Percentiles rank a stretch among this genome's conserved stretches.
phyloP scores from a whole-genome alignment of 805 yeast genomes.

The Kregervanrija pseudodelftensis region DNA sequence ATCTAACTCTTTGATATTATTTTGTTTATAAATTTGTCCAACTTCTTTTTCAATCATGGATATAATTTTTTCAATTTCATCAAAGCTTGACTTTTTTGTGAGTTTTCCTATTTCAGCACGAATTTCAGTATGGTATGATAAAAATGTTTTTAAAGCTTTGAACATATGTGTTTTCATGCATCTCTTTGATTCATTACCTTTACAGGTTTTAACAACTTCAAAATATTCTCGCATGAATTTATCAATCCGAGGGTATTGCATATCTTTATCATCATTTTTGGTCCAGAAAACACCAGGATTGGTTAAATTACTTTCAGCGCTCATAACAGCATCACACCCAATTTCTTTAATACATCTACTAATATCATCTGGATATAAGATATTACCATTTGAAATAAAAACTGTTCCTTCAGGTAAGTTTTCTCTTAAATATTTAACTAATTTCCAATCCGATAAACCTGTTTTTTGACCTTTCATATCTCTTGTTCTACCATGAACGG shows the following conservation, averaged over 20 bases:
- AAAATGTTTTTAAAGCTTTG: slow-evolving; percentile 75
- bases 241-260: slow-evolving; percentile 82
- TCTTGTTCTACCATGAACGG: slow-evolving; percentile 92
- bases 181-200: slow-evolving; percentile 65
- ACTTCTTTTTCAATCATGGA: slow-evolving; percentile 63
- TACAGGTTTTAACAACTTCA: slow-evolving; percentile 60
- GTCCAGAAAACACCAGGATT: slow-evolving; percentile 89
- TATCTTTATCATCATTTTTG: slow-evolving; percentile 42
- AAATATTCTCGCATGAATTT: slow-evolving; percentile 76
- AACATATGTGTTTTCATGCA: slow-evolving; percentile 93
- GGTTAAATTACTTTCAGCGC: slow-evolving; percentile 91
- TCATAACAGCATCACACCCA: slow-evolving; percentile 87
- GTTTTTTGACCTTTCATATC: slow-evolving; percentile 97
- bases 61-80: slow-evolving; percentile 44
- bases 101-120: slow-evolving; percentile 61
- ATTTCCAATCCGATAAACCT: slow-evolving; percentile 91
- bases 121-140: slow-evolving; percentile 69
- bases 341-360: slow-evolving; percentile 57
- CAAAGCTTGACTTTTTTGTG: slow-evolving; percentile 36
- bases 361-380: slow-evolving; percentile 83
- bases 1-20: slow-evolving; percentile 51
- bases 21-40: slow-evolving; percentile 41
- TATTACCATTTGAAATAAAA: slow-evolving; percentile 89
- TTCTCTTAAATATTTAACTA: slow-evolving; percentile 66
- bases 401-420: slow-evolving; percentile 75